These are phyloP conservation scores for Hortiboletus campestris DNA, from an alignment of 768 basidiomycete genomes.

Conservation along the genomic window DNA sequence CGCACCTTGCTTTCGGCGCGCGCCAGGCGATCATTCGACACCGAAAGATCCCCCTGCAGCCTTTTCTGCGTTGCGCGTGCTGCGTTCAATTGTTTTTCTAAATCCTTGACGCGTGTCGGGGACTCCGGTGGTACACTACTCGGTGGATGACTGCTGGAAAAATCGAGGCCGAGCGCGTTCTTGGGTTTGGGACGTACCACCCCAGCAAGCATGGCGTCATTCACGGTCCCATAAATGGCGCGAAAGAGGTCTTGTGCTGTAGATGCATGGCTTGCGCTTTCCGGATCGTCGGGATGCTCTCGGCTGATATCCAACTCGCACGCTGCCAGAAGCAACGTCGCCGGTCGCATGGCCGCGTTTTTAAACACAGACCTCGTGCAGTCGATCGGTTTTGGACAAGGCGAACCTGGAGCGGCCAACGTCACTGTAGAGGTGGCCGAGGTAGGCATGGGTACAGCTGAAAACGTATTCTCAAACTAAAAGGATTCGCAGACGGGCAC, in stretches of 20 bases:
- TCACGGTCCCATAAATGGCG: constrained; percentile 27
- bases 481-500: constrained; percentile 7
- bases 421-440: constrained; percentile 9
- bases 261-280: constrained; percentile 19
- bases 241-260: constrained; percentile 31
- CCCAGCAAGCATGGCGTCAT: constrained; percentile 18
- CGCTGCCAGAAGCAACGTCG: constrained; percentile 30
- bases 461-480: constrained; percentile 15
- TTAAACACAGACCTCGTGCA: constrained; percentile 8
- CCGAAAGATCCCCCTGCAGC: constrained; percentile 20
- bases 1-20: constrained; percentile 15
- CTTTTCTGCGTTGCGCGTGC: constrained; percentile 13
- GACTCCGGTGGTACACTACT: neutral
- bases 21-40: constrained; percentile 12
- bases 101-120: constrained; percentile 13
- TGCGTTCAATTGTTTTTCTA: constrained; percentile 26
- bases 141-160: constrained; percentile 6
- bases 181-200: constrained; percentile 9
- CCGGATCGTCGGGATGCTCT: constrained; percentile 18
- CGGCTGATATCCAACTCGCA: constrained; percentile 35
- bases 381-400: constrained; percentile 8
- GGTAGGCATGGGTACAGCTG: constrained; percentile 8
- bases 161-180: constrained; percentile 29
- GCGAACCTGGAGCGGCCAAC: constrained; percentile 5
- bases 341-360: constrained; percentile 25